phyloP scores from a whole-genome alignment of 2,329 filamentous ascomycete genomes.

The Niveomyces coronatus region DNA sequence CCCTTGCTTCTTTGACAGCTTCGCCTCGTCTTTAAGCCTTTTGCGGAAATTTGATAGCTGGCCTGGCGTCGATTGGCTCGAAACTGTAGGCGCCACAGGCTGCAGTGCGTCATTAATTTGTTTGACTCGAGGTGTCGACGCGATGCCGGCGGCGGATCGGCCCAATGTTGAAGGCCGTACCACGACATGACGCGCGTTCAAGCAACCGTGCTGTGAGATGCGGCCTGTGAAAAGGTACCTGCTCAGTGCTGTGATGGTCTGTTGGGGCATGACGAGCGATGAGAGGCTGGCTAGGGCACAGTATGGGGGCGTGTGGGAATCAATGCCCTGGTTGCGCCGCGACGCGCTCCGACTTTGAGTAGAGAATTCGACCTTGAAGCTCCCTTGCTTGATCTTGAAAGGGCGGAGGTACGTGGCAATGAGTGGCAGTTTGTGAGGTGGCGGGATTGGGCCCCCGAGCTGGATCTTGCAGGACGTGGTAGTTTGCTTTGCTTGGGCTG shows the following conservation, averaged over 20 bases:
- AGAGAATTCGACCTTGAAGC: too few relatives aligned
- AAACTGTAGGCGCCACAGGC: constrained; percentile 14
- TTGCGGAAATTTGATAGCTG: constrained; percentile 51
- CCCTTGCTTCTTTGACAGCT: constrained; percentile 57
- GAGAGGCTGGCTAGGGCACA: not conserved
- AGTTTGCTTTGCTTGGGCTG: too few relatives aligned
- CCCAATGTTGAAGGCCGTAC: constrained; percentile 12
- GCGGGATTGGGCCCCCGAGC: too few relatives aligned
- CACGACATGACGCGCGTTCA: constrained; percentile 15
- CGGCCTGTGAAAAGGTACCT: constrained; percentile 39
- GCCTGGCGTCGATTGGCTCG: too few relatives aligned
- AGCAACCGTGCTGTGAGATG: constrained; percentile 32
- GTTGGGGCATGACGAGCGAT: constrained; percentile 30
- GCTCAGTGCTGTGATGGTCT: constrained; percentile 33
- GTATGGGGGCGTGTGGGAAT: too few relatives aligned
- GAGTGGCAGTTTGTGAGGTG: too few relatives aligned
- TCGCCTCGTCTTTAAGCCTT: constrained; percentile 60
- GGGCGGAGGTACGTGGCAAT: too few relatives aligned
- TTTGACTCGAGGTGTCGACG: constrained; percentile 14
- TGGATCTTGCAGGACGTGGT: too few relatives aligned
- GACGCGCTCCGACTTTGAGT: too few relatives aligned
- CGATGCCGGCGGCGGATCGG: constrained; percentile 10
- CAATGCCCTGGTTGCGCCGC: too few relatives aligned
- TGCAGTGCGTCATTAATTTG: constrained; percentile 22
- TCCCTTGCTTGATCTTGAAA: too few relatives aligned